These are phyloP conservation scores for Andrographis paniculata DNA, from an alignment of 305 asterid genomes.

Conservation along the genomic window DNA sequence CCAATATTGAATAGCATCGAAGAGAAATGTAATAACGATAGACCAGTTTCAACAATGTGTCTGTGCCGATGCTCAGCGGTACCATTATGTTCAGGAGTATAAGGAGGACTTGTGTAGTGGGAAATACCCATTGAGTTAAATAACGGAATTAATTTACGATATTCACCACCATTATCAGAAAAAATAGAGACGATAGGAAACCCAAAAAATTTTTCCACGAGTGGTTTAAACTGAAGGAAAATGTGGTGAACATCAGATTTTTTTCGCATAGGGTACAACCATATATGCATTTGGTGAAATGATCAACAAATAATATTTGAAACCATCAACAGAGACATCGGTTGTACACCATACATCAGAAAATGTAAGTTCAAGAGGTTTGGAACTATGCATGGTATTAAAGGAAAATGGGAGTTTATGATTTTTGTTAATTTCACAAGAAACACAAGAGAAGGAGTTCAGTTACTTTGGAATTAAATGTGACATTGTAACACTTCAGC, in stretches of 20 bases:
- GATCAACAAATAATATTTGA: not conserved
- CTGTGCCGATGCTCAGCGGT: slow-evolving; percentile 1
- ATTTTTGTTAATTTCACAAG: too few species aligned
- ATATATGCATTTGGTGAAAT: slow-evolving; percentile 5
- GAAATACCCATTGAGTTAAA: too few species aligned
- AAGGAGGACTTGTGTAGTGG: too few species aligned
- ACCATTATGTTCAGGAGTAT: slow-evolving; percentile 5
- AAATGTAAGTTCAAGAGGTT: not conserved
- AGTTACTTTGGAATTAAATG: not conserved
- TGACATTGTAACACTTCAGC: too few species aligned
- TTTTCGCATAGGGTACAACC: not conserved
- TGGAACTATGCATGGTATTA: not conserved
- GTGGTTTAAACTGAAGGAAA: not conserved
- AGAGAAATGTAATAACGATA: not conserved
- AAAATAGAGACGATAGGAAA: not conserved
- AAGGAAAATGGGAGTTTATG: too few species aligned
- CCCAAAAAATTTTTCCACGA: slow-evolving; percentile 1
- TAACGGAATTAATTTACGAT: too few species aligned
- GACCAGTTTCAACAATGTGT: slow-evolving; percentile 4
- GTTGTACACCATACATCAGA: slow-evolving; percentile 5
- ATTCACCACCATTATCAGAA: too few species aligned
- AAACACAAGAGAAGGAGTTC: too few species aligned
- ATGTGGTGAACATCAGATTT: not conserved
- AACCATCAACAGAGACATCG: not conserved
- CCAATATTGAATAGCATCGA: not conserved